Evolutionary conservation across 169 alveolate species (phyloP), one percentile per base, ranked within the genome.

Genomic region (Eimeria acervulina): DNA sequence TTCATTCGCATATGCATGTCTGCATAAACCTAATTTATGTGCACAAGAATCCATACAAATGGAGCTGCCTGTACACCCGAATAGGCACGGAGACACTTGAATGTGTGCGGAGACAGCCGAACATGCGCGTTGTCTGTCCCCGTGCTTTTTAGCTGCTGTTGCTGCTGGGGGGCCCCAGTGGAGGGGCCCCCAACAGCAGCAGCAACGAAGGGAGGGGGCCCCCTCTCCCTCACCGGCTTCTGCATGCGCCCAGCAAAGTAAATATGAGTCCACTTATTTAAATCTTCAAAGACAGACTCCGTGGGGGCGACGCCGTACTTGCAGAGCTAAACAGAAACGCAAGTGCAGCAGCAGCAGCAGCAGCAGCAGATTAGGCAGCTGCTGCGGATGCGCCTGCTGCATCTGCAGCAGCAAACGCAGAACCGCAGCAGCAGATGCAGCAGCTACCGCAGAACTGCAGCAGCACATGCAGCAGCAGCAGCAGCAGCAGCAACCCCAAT

Each of bases 241-340:
- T 78, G 89, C 89, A 78, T 78, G 89, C 89, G 89, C 26, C 89
- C 89, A 42, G 89, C 89, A 19, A 42, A 17, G 66, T 78, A 78
- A 21, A 78, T 38, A 38, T 42, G 66, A 2, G 36, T 6, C 89
- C 89, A 78, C n/a, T 15, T 3, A 0, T 2, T 38, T 38, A 78
- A n/a, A 28, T 78, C 89, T 38, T 42, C 61, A 3, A 38, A 15
- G 17, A 78, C 44, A 47, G 66, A 40, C 66, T 78, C 89, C 4
- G 66, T 78, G 33, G 66, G 31, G 28, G 51, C 38, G 7, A 78
- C 89, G 66, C 89, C 89, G 19, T 78, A 78, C 63, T 78, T 78
- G 38, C 89, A 78, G 13, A 78, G 38, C 89, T 78, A 28, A 74
- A 36, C 84, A 74, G 59, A 7, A 31, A 40, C 36, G 36, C 84